phyloP scores from a whole-genome alignment of 1,139 yeast genomes.

The Schizosaccharomyces versatilis region DNA sequence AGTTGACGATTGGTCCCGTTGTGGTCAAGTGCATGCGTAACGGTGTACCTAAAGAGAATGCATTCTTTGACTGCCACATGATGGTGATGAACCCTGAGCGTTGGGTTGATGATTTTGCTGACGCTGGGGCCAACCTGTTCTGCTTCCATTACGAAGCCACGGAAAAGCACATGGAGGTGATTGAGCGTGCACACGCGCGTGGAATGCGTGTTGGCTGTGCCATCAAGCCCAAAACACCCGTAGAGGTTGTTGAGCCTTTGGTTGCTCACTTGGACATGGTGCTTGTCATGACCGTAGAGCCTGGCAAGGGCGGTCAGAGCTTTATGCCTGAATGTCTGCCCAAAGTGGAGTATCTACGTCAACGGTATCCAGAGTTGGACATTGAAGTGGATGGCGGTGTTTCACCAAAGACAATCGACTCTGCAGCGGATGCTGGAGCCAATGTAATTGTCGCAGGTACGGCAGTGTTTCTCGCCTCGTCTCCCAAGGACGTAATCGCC shows the following conservation, averaged over 20 bases:
- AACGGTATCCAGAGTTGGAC: conserved; percentile 51
- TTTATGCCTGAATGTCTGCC: conserved; percentile 94
- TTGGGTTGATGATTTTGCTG: conserved; percentile 85
- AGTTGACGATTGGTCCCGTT: conserved; percentile 83
- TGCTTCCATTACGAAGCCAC: conserved; percentile 94
- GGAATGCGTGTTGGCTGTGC: conserved; percentile 95
- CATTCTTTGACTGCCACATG: conserved; percentile 96
- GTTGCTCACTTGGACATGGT: conserved; percentile 76
- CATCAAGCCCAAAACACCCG: conserved; percentile 81
- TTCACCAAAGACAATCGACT: conserved; percentile 59
- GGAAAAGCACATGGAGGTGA: conserved; percentile 50
- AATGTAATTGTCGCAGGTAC: conserved; percentile 97
- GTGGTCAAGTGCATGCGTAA: conserved; percentile 60
- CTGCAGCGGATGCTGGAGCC: conserved; percentile 87
- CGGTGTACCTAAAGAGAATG: conserved; percentile 45
- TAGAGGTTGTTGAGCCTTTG: conserved; percentile 56
- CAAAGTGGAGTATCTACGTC: conserved; percentile 51
- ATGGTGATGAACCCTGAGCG: conserved; percentile 72
- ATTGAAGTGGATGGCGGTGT: conserved; percentile 96
- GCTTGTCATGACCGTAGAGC: conserved; percentile 39
- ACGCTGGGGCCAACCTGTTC: conserved; percentile 89
- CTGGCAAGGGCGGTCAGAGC: conserved; percentile 59
- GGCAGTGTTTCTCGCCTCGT: conserved; percentile 27
- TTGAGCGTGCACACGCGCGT: conserved; percentile 46
- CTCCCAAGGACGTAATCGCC: conserved; percentile 36